Conservation (phyloP, 495 filamentous ascomycete genomes). For the Daldinia childiae region DNA sequence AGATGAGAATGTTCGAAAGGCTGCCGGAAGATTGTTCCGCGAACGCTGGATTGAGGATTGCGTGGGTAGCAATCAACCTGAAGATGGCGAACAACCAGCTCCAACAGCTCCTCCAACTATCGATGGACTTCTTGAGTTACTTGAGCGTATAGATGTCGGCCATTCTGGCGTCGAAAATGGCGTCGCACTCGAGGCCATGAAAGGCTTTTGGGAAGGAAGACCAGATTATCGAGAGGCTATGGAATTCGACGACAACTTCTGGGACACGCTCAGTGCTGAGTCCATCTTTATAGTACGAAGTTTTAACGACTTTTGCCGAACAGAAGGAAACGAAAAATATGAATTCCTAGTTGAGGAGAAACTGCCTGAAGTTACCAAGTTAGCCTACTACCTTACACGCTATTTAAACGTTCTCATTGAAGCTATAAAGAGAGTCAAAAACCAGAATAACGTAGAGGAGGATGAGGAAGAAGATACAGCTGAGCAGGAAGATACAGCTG, state of each 20-base stretch:
- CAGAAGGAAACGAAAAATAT: conserved; percentile 72
- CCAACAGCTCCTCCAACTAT: conserved; percentile 70
- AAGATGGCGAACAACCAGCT: conserved; percentile 56
- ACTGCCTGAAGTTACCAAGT: conserved; percentile 90
- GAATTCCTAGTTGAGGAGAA: conserved; percentile 85
- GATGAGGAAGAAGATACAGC: conserved; percentile 82
- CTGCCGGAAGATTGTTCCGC: conserved; percentile 86
- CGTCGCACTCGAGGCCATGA: conserved; percentile 91
- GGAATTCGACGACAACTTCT: conserved; percentile 84
- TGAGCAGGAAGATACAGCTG: conserved; percentile 81
- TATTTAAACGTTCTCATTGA: conserved; percentile 81
- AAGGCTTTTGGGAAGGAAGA: conserved; percentile 92
- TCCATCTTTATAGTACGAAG: conserved; percentile 86
- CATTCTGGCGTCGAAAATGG: conserved; percentile 91
- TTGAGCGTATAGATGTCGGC: conserved; percentile 93
- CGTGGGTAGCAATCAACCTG: conserved; percentile 67
- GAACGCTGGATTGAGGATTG: conserved; percentile 97
- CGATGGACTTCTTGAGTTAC: conserved; percentile 82
- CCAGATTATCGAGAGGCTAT: conserved; percentile 88
- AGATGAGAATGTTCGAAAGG: conserved; percentile 93
- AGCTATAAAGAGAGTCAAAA: conserved; percentile 65
- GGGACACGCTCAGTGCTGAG: conserved; percentile 85
- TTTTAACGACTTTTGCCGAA: conserved; percentile 91
- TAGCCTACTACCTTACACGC: conserved; percentile 82
- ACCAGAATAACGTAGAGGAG: conserved; percentile 61